Conservation (phyloP, 306 rosid species). For the Sphenostylis stenocarpa region DNA sequence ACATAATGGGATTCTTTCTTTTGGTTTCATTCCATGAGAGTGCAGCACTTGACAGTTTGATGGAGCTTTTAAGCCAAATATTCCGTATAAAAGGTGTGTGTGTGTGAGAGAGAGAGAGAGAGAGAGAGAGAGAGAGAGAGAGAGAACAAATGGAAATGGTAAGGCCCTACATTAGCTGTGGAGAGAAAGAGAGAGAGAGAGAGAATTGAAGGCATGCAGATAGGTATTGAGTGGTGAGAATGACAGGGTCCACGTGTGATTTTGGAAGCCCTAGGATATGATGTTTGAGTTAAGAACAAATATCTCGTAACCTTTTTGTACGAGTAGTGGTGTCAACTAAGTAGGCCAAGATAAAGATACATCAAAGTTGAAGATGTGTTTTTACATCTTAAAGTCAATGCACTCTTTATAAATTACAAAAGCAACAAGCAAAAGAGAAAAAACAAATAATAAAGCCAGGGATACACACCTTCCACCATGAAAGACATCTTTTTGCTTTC, state of each 20-base stretch:
- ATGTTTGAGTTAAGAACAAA: slow-evolving; percentile 45
- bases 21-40: slow-evolving; percentile 43
- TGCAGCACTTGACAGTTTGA: slow-evolving; percentile 60
- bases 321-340: slow-evolving; percentile 61
- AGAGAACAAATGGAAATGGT: slow-evolving; percentile 12
- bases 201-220: slow-evolving; percentile 47
- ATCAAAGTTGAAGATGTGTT: slow-evolving; percentile 45
- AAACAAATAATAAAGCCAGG: neutral
- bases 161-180: slow-evolving; percentile 56
- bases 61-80: slow-evolving; percentile 52
- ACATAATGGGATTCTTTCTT: slow-evolving; percentile 47
- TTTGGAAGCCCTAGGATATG: slow-evolving; percentile 60
- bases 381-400: slow-evolving; percentile 63
- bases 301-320: slow-evolving; percentile 43
- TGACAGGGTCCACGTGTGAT: slow-evolving; percentile 79
- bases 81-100: slow-evolving; percentile 23
- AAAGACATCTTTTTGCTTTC: slow-evolving; percentile 40
- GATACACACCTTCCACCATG: slow-evolving; percentile 41
- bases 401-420: slow-evolving; percentile 43
- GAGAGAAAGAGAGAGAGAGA: slow-evolving; percentile 10
- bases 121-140: neutral
- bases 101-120: no score
- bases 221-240: slow-evolving; percentile 51
- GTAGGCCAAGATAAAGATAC: slow-evolving; percentile 53
- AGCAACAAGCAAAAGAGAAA: slow-evolving; percentile 36